These are phyloP conservation scores for Candida sanyaensis DNA, from an alignment of 1,139 yeast genomes.

Conservation along the genomic window DNA sequence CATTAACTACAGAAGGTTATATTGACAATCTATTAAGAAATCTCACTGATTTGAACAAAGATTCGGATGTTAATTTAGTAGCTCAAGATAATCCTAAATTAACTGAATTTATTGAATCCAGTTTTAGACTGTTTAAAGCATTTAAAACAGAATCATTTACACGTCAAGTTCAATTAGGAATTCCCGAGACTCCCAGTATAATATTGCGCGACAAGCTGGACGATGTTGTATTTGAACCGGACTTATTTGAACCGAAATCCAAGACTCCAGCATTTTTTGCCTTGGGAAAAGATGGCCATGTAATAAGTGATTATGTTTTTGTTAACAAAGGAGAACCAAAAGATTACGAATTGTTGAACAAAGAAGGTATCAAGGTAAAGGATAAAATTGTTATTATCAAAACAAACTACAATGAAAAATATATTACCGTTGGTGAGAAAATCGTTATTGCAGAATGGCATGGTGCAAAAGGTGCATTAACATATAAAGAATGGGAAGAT, in stretches of 20 bases:
- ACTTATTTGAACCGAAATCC: slow-evolving; percentile 26
- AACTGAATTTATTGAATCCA: slow-evolving; percentile 24
- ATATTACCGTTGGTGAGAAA: slow-evolving; percentile 26
- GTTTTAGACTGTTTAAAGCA: slow-evolving; percentile 28
- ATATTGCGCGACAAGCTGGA: slow-evolving; percentile 25
- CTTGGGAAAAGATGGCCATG: slow-evolving; percentile 31
- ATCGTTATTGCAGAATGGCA: slow-evolving; percentile 27
- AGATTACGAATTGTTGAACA: slow-evolving; percentile 28
- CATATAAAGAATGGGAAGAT: slow-evolving; percentile 20
- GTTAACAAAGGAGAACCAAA: slow-evolving; percentile 32
- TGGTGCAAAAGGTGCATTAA: slow-evolving; percentile 33
- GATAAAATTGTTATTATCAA: slow-evolving; percentile 36
- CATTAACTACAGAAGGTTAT: slow-evolving; percentile 28
- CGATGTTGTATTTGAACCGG: slow-evolving; percentile 26
- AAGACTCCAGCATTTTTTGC: slow-evolving; percentile 41
- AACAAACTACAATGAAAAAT: slow-evolving; percentile 12
- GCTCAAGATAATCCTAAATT: slow-evolving; percentile 30
- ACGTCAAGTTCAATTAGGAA: slow-evolving; percentile 20
- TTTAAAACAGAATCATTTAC: slow-evolving; percentile 22
- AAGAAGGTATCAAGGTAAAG: slow-evolving; percentile 21
- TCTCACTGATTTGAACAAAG: slow-evolving; percentile 20
- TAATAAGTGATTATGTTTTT: slow-evolving; percentile 27
- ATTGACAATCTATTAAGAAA: slow-evolving; percentile 29
- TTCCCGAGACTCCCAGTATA: slow-evolving; percentile 29
- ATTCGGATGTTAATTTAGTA: slow-evolving; percentile 23